Conservation (phyloP, 257 asterid genomes). For the Capsicum rhomboideum region DNA sequence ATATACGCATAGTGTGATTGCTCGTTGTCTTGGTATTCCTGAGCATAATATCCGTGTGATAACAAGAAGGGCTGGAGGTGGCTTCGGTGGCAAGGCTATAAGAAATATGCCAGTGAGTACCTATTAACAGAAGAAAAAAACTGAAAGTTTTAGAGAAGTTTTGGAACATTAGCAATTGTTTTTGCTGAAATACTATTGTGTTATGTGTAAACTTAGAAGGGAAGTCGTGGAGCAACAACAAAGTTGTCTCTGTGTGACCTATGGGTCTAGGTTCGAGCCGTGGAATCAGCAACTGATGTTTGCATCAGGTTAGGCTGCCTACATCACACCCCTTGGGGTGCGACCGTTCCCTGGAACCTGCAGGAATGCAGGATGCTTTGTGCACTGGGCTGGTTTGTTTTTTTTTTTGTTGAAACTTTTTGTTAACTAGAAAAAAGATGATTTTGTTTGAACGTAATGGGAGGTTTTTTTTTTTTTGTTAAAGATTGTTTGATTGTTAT, state of each 20-base stretch:
- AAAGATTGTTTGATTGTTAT: neutral
- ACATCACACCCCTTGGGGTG: too few species aligned
- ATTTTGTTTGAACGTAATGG: neutral
- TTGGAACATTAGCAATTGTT: neutral
- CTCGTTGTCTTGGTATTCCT: too few species aligned
- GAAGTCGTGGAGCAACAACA: neutral
- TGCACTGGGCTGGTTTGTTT: neutral
- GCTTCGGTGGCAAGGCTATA: conserved; percentile 50
- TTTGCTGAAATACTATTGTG: neutral
- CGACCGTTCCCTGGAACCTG: too few species aligned
- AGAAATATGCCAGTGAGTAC: conserved; percentile 47
- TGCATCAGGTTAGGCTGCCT: too few species aligned
- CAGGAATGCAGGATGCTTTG: too few species aligned
- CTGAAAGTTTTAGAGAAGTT: neutral
- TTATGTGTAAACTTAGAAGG: neutral
- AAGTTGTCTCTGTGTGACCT: neutral
- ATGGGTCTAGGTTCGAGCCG: too few species aligned
- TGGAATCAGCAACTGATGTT: too few species aligned
- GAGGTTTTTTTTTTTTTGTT: neutral
- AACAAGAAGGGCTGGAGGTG: too few species aligned
- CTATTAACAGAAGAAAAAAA: neutral
- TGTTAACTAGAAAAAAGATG: neutral
- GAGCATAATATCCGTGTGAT: too few species aligned
- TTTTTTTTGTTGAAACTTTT: neutral
- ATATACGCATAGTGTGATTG: too few species aligned